Evolutionary conservation across 2,329 filamentous ascomycete genomes (phyloP).

Genomic region (Calonectria multiphialidica): DNA sequence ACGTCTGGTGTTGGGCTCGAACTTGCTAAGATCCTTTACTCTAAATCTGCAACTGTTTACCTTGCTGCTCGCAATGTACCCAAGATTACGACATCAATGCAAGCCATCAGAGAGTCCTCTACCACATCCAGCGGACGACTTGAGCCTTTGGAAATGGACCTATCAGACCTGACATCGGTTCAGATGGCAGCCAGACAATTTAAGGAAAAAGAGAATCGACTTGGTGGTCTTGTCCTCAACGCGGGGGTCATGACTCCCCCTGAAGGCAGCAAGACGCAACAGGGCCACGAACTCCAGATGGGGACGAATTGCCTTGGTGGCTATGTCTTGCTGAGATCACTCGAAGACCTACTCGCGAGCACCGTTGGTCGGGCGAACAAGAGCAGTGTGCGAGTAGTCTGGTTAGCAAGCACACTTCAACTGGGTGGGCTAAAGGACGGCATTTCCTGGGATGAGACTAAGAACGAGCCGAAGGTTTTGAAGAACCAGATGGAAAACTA

Average conservation of each 20-base stretch:
- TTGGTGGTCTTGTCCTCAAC: constrained; percentile 34
- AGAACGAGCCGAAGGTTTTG: constrained; percentile 22
- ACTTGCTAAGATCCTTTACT: constrained; percentile 36
- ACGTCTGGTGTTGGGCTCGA: constrained; percentile 34
- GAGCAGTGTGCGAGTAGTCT: constrained; percentile 29
- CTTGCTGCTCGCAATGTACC: constrained; percentile 25
- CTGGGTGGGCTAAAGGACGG: constrained; percentile 30
- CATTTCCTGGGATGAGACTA: constrained; percentile 29
- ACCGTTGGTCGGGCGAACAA: constrained; percentile 17
- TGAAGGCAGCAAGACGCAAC: constrained; percentile 28
- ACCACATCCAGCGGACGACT: constrained; percentile 28
- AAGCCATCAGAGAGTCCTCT: constrained; percentile 15
- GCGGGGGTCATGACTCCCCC: constrained; percentile 37
- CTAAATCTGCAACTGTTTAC: constrained; percentile 26
- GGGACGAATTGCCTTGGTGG: constrained; percentile 36
- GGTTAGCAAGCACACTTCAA: constrained; percentile 34
- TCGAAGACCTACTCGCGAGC: constrained; percentile 22
- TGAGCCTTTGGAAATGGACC: constrained; percentile 28
- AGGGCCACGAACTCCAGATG: constrained; percentile 35
- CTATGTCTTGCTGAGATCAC: constrained; percentile 23
- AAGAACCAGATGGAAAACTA: constrained; percentile 37
- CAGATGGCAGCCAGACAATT: constrained; percentile 6
- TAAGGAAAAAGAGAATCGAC: constrained; percentile 21
- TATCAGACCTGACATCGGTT: constrained; percentile 30
- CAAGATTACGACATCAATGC: constrained; percentile 26